These are phyloP conservation scores for Monosporascus sp. DNA, from an alignment of 2,329 filamentous ascomycete genomes.

Conservation along the genomic window DNA sequence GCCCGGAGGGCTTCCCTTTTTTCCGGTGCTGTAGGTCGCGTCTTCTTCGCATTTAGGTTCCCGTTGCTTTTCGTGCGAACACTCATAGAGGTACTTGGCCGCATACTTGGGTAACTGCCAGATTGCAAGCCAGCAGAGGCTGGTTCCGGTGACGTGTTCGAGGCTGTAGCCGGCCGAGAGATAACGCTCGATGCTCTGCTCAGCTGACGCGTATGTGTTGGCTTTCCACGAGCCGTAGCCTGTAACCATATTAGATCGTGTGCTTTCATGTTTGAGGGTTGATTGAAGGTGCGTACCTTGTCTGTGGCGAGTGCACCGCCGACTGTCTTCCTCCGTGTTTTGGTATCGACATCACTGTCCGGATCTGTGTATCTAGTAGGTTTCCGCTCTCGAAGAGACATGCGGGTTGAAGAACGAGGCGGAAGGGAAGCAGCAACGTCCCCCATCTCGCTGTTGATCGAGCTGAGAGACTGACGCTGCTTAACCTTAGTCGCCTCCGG, in stretches of 20 bases:
- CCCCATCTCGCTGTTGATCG: constrained; percentile 26
- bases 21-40: constrained; percentile 42
- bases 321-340: constrained; percentile 58
- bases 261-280: not conserved
- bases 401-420: constrained; percentile 49
- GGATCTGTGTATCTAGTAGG: constrained; percentile 48
- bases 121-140: not conserved
- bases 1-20: constrained; percentile 36
- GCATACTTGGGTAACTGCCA: constrained; percentile 25
- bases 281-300: constrained; percentile 28
- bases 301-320: constrained; percentile 44
- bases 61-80: constrained; percentile 32
- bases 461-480: constrained; percentile 51
- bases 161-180: constrained; percentile 17
- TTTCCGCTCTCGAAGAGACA: constrained; percentile 71
- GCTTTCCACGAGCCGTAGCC: constrained; percentile 31
- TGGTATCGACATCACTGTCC: constrained; percentile 46
- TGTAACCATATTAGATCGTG: constrained; percentile 15
- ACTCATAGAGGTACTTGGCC: constrained; percentile 39
- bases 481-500: constrained; percentile 59
- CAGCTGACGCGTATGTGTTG: constrained; percentile 40
- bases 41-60: constrained; percentile 53
- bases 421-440: constrained; percentile 22
- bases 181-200: constrained; percentile 40
- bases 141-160: constrained; percentile 11